Conservation (phyloP, 169 alveolate genomes). For the Plasmodium adleri region DNA sequence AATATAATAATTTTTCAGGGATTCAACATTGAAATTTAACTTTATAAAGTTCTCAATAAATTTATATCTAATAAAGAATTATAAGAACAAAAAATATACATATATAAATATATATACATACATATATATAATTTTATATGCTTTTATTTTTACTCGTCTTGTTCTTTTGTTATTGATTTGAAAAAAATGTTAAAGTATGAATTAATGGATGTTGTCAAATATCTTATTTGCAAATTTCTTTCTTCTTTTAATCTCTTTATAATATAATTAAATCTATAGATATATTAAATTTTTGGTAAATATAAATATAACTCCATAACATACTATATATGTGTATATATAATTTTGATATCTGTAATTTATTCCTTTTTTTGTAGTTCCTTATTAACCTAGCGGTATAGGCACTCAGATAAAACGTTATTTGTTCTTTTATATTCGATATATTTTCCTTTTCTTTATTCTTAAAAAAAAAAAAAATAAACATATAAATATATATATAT, state of each 20-base stretch:
- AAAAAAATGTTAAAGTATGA: slow-evolving; percentile 60
- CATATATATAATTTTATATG: neutral
- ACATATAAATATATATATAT: neutral
- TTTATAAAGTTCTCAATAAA: slow-evolving; percentile 32
- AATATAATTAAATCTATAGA: slow-evolving; percentile 58
- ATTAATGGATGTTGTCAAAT: slow-evolving; percentile 35
- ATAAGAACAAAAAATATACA: neutral
- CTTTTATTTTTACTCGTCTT: slow-evolving; percentile 34
- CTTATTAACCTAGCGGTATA: slow-evolving; percentile 41
- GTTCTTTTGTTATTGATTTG: slow-evolving; percentile 14
- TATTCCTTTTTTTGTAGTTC: neutral
- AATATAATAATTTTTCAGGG: slow-evolving; percentile 41
- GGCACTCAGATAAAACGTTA: slow-evolving; percentile 42
- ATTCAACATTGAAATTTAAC: slow-evolving; percentile 23
- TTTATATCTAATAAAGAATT: slow-evolving; percentile 7
- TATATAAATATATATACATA: neutral
- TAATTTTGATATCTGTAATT: neutral
- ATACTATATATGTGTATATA: slow-evolving; percentile 2
- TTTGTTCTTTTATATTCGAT: slow-evolving; percentile 35
- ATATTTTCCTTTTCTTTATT: slow-evolving; percentile 10
- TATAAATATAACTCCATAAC: neutral
- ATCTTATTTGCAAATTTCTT: slow-evolving; percentile 45
- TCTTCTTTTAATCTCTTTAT: slow-evolving; percentile 61
- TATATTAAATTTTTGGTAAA: neutral
- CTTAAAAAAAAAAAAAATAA: slow-evolving; percentile 13